Evolutionary conservation across 2,329 filamentous ascomycete genomes (phyloP).

Genomic region (Xylariaceae sp.): DNA sequence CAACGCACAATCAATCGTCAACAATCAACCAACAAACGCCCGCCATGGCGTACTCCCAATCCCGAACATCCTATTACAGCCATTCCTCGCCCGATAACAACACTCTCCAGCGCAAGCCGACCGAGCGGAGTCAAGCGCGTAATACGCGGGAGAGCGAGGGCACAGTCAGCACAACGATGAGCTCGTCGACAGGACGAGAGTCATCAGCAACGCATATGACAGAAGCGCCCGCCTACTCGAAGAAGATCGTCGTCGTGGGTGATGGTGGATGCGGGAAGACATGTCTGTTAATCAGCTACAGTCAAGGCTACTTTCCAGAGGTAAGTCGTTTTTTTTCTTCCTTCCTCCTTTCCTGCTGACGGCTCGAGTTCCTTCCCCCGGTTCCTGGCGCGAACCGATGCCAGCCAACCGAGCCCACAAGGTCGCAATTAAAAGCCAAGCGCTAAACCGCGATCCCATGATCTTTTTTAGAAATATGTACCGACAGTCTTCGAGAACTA

Average conservation of each 20-base stretch:
- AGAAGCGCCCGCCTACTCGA: constrained; percentile 87
- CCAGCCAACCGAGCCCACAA: too few species aligned
- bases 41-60: constrained; percentile 47
- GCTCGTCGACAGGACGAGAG: constrained; percentile 67
- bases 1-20: too few species aligned
- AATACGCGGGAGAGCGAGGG: constrained; percentile 73
- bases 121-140: constrained; percentile 43
- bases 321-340: constrained; percentile 43
- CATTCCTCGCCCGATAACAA: constrained; percentile 35
- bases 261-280: constrained; percentile 99
- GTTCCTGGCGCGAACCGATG: too few species aligned
- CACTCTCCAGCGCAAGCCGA: constrained; percentile 33
- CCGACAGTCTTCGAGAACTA: constrained; percentile 99
- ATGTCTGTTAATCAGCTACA: constrained; percentile 96
- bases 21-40: constrained; percentile 15
- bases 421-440: too few species aligned
- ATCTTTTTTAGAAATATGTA: constrained; percentile 95
- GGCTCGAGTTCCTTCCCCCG: constrained; percentile 4
- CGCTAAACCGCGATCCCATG: constrained; percentile 2
- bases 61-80: constrained; percentile 49
- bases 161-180: constrained; percentile 80
- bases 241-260: constrained; percentile 98
- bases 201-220: constrained; percentile 81
- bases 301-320: constrained; percentile 98
- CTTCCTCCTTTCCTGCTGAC: neutral